These are phyloP conservation scores for Camelina hispida DNA, from an alignment of 345 rosid genomes.

Conservation along the genomic window DNA sequence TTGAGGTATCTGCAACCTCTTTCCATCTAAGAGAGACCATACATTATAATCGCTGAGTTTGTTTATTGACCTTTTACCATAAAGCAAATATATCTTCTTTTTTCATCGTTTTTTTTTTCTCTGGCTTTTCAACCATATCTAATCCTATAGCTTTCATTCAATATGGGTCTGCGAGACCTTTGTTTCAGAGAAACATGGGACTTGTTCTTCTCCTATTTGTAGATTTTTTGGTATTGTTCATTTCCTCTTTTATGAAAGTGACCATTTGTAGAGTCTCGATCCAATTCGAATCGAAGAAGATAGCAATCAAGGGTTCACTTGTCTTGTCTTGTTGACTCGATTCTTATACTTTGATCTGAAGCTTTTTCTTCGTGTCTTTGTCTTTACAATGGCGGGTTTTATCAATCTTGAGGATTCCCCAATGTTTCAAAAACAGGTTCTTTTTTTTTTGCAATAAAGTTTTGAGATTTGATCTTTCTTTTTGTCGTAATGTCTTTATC, in stretches of 20 bases:
- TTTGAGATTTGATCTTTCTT: slow-evolving; percentile 7
- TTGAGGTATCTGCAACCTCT: slow-evolving; percentile 59
- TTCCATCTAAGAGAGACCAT: background rate
- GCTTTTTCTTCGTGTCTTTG: background rate
- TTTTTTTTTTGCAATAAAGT: background rate
- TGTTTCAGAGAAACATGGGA: too few species aligned
- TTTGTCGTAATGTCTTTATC: slow-evolving; percentile 25
- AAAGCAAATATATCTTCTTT: background rate
- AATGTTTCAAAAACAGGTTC: slow-evolving; percentile 75
- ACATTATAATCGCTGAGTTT: background rate
- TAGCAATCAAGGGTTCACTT: slow-evolving; percentile 8
- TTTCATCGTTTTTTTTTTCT: slow-evolving; percentile 21
- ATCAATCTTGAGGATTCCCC: slow-evolving; percentile 77
- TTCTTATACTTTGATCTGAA: slow-evolving; percentile 12
- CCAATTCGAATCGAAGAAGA: slow-evolving; percentile 30
- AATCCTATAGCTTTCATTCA: slow-evolving; percentile 10
- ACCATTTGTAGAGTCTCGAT: too few species aligned
- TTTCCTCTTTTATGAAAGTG: too few species aligned
- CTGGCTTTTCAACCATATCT: slow-evolving; percentile 16
- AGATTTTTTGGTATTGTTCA: too few species aligned
- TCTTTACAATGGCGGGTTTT: slow-evolving; percentile 55
- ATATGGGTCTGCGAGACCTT: slow-evolving; percentile 16
- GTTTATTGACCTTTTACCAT: slow-evolving; percentile 7
- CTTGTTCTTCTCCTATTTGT: too few species aligned
- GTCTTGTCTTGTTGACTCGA: slow-evolving; percentile 12